These are phyloP conservation scores for Tolypocladium ophioglossoides DNA, from an alignment of 2,329 filamentous ascomycete species.

Conservation along the genomic window DNA sequence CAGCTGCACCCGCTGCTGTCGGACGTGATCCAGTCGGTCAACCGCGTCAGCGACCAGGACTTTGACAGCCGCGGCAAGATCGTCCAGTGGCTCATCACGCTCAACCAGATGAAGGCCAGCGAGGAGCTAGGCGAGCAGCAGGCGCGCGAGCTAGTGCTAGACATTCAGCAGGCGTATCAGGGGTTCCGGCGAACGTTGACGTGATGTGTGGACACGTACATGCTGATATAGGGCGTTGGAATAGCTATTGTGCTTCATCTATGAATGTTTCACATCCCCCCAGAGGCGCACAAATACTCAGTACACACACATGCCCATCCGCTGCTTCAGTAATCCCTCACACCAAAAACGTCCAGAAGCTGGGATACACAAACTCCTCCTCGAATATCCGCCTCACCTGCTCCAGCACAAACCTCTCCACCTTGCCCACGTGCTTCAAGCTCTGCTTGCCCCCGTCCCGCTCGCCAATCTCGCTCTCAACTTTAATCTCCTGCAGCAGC, in stretches of 20 bases:
- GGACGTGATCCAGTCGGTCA: slow-evolving; percentile 93
- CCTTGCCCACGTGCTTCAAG: slow-evolving; percentile 96
- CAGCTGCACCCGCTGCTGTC: slow-evolving; percentile 90
- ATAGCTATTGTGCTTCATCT: background rate
- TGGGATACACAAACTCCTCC: slow-evolving; percentile 96
- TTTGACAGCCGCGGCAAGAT: slow-evolving; percentile 96
- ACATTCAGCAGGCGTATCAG: slow-evolving; percentile 89
- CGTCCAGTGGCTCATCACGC: slow-evolving; percentile 91
- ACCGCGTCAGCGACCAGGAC: slow-evolving; percentile 89
- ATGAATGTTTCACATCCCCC: background rate
- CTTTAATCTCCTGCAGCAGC: slow-evolving; percentile 81
- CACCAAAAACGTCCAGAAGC: slow-evolving; percentile 95
- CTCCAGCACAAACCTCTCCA: slow-evolving; percentile 93
- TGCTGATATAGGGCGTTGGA: background rate
- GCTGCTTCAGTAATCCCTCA: slow-evolving; percentile 24
- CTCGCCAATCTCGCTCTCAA: slow-evolving; percentile 95
- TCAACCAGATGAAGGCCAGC: slow-evolving; percentile 96
- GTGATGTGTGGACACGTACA: slow-evolving; percentile 15
- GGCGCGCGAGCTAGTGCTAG: slow-evolving; percentile 78
- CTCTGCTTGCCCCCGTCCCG: slow-evolving; percentile 87
- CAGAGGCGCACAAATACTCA: no score
- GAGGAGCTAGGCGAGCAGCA: slow-evolving; percentile 84
- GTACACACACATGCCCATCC: background rate
- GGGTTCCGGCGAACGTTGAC: slow-evolving; percentile 78
- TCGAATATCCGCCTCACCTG: slow-evolving; percentile 96